phyloP scores from a whole-genome alignment of 148 eudicot species.

The Silene conica region DNA sequence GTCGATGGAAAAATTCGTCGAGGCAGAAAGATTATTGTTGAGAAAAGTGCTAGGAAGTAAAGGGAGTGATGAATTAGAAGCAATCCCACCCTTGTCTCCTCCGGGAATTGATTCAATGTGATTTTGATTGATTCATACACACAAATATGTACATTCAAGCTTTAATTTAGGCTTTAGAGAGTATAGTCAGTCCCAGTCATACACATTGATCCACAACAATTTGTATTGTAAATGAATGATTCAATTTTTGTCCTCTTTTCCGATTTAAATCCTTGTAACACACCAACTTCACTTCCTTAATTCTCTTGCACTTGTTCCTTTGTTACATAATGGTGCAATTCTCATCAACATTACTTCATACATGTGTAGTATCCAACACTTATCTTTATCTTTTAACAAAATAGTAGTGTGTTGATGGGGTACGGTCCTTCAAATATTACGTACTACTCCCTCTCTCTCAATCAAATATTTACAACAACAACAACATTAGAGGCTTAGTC shows the following conservation, averaged over 20 bases:
- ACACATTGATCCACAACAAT: not conserved
- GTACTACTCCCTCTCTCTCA: too few species aligned
- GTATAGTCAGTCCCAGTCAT: not conserved
- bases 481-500: too few species aligned
- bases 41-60: slow-evolving; percentile 1
- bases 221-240: not conserved
- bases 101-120: not conserved
- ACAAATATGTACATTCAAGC: slow-evolving; percentile 7
- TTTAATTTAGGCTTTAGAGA: slow-evolving; percentile 13
- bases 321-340: too few species aligned
- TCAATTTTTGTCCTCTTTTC: not conserved
- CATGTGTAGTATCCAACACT: too few species aligned
- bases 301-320: too few species aligned
- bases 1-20: not conserved
- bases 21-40: not conserved
- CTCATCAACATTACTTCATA: too few species aligned
- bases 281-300: not conserved
- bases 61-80: not conserved
- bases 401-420: too few species aligned
- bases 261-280: not conserved
- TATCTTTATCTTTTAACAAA: too few species aligned
- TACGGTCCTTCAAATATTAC: too few species aligned
- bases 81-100: slow-evolving; percentile 17
- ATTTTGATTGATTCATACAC: not conserved
- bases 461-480: too few species aligned